Percentiles rank a stretch among this genome's conserved stretches.
These are phyloP conservation scores for Blepharisma stoltei DNA, from an alignment of 73 alveolate genomes.

Conservation along the genomic window DNA sequence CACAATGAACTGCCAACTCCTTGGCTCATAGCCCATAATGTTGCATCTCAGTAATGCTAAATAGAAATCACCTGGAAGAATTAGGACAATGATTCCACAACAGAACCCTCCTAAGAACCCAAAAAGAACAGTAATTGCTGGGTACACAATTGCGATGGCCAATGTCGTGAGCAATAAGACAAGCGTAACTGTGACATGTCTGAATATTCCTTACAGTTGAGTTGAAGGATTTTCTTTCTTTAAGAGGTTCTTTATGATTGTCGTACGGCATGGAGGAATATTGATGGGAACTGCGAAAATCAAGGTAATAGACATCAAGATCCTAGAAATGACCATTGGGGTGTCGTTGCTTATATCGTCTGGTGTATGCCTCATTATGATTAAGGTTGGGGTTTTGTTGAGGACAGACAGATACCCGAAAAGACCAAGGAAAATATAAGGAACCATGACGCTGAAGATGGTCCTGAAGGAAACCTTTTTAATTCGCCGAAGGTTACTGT, in stretches of 20 bases:
- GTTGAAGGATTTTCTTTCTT: neutral
- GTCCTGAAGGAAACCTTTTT: neutral
- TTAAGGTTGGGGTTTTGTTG: neutral
- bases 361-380: conserved; percentile 13
- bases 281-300: conserved; percentile 17
- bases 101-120: conserved; percentile 16
- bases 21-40: neutral
- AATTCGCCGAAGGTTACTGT: conserved; percentile 7
- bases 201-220: neutral
- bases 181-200: neutral
- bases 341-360: neutral
- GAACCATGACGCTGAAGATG: conserved; percentile 5
- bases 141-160: neutral
- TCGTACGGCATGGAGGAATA: conserved; percentile 11
- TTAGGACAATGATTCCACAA: conserved; percentile 18
- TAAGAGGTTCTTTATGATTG: neutral
- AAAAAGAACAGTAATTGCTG: conserved; percentile 1
- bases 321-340: conserved; percentile 13
- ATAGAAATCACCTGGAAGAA: conserved; percentile 10
- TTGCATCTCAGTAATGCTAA: neutral
- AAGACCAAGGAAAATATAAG: neutral
- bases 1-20: conserved; percentile 4
- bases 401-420: conserved; percentile 22
- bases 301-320: conserved; percentile 17
- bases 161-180: neutral